Base-by-base conservation (phyloP, 306 rosid species). In the Ochetophila trinervis region DNA sequence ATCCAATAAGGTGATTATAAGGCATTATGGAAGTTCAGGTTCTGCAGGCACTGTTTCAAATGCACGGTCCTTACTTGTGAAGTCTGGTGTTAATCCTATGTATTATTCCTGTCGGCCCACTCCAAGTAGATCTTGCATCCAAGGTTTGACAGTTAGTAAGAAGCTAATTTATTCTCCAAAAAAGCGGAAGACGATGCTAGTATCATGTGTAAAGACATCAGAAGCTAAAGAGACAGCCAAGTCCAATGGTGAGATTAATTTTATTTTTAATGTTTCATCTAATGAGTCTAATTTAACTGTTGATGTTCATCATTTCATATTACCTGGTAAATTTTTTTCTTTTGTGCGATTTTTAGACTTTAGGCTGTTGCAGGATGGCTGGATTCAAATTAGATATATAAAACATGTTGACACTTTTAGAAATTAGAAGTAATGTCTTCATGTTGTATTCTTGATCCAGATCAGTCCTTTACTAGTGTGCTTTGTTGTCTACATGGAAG, bases 161-260 rank as follows among this genome's bases (percentile, higher is more conserved):
- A 86, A 79, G 83, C 78, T 62, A 65, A 44, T 70, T 42, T 66
- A 61, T 72, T 75, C 72, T 62, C 66, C 66, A 34, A 69, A 57
- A 67, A 86, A 58, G 79, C 77, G 69, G 72, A 90, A 72, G 75
- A 82, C 68, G 55, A 56, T 78, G 20, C 62, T 57, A 48, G 76
- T 85, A 37, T 75, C 85, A 36, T 85, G 92, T 79, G 71, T 73
- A 66, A 86, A 94, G 78, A 45, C 88, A 65, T 71, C 89, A 17
- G 97, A 90, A 56, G 74, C 85, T 62, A 42, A 76, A 61, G 79
- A 74, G 71, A 58, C 76, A 63, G 64, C 78, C 47, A 81, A 81
- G 34, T 80, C 91, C 51, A 79, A 80, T 34, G 96, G 99, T 94
- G 65, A 63, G 85, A 48, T 74, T 37, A 66, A 53, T 57, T 50